Base-by-base conservation (phyloP, 768 basidiomycete genomes). In the Pulveroboletus sp. region DNA sequence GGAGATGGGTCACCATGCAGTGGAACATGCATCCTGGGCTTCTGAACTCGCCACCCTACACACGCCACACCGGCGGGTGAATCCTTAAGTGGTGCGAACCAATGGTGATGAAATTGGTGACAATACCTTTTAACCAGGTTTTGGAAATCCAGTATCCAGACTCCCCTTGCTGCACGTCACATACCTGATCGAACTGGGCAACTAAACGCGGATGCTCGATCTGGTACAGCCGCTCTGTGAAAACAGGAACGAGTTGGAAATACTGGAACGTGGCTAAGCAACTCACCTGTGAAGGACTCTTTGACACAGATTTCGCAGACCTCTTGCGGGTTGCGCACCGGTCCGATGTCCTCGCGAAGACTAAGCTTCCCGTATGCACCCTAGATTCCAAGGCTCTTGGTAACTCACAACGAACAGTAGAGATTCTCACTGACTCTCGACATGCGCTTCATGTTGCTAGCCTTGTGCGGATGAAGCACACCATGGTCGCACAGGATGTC, bases 71-170 rank as follows among this genome's bases (percentile, higher is more conserved):
- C 2, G 46, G 31, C n/a, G 17, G 37, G 32, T 49, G 28, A 52
- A 41, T 41, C 35, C 8, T 17, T 63, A 35, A 59, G 46, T 50
- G 51, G 48, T 27, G 36, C 32, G 32, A 54, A 39, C 8, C 28
- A 36, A 50, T 52, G 54, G 13, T 38, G 54, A 58, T 51, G 5
- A 42, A 51, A 51, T 43, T 27, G 21, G 39, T 8, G 32, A 47
- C 33, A 55, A 39, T 50, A 86, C 89, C 89, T 78, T 77, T 85
- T 4, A 86, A 64, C 91, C 91, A 93, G 6, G 69, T 64, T 61
- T 84, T 89, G 0, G 90, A 92, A 59, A 92, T 80, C 83, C 84
- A 89, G 62, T 75, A 83, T 7, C 78, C 78, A 14, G 56, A 54
- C 14, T 67, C 64, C 48, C 78, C 77, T 11, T 69, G 69, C 5